A percentile compares a stretch with the other conserved stretches of the same genome.
Conservation (phyloP, 495 filamentous ascomycete genomes). For the Talaromyces thailandensis region DNA sequence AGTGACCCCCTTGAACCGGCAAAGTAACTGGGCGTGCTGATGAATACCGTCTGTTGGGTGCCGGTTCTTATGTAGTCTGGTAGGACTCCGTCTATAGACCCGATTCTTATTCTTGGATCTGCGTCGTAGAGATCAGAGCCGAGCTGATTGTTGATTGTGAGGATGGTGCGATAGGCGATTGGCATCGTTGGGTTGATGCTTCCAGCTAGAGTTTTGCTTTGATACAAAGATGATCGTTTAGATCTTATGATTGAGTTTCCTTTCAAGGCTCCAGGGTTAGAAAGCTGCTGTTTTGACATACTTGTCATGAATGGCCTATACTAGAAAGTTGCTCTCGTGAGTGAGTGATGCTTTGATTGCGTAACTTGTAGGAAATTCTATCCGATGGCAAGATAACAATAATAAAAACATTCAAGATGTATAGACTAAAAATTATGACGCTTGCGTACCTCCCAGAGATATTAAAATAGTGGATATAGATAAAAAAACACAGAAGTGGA, state of each 20-base stretch:
- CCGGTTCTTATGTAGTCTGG: slow-evolving; percentile 3
- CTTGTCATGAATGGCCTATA: background rate
- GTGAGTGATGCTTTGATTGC: background rate
- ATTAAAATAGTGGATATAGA: background rate
- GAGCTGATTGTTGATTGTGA: slow-evolving; percentile 4
- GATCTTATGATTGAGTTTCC: background rate
- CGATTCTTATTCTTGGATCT: background rate
- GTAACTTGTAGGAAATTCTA: background rate
- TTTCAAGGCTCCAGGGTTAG: too few species aligned
- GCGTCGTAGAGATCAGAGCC: slow-evolving; percentile 3
- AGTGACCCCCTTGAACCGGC: slow-evolving; percentile 3
- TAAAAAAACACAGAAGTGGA: background rate
- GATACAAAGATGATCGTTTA: background rate
- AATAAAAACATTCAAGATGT: background rate
- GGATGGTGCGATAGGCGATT: slow-evolving; percentile 5
- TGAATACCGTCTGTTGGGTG: background rate
- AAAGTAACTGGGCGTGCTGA: slow-evolving; percentile 1
- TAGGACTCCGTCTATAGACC: background rate
- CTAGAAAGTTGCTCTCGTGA: background rate
- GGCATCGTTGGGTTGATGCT: slow-evolving; percentile 1
- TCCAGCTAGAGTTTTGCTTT: background rate
- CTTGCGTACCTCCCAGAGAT: background rate
- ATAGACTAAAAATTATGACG: background rate
- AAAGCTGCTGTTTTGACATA: background rate
- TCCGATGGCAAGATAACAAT: background rate